phyloP scores from a whole-genome alignment of 345 rosid species.

The Hevea brasiliensis region DNA sequence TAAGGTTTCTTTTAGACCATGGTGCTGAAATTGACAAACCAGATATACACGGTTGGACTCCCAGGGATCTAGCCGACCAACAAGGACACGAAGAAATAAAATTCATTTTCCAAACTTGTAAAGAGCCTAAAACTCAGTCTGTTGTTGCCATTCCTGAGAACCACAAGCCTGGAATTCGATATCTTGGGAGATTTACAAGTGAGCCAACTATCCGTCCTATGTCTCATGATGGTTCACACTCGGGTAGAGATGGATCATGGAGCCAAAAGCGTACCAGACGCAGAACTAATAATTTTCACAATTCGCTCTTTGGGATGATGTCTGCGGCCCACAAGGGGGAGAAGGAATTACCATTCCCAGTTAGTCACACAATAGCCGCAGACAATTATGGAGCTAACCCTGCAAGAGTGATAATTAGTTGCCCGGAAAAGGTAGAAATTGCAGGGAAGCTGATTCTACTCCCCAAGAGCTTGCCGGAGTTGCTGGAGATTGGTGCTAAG shows the following conservation, averaged over 20 bases:
- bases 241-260: slow-evolving; percentile 45
- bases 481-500: no score
- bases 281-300: no score
- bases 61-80: slow-evolving; percentile 78
- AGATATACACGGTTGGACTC: slow-evolving; percentile 65
- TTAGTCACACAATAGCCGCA: slow-evolving; percentile 14
- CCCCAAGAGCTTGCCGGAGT: no score
- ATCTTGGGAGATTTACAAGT: slow-evolving; percentile 66
- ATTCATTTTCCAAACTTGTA: slow-evolving; percentile 40
- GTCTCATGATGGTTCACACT: slow-evolving; percentile 26
- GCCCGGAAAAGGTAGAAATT: no score
- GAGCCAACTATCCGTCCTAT: slow-evolving; percentile 60
- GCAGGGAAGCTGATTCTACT: no score
- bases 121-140: slow-evolving; percentile 39
- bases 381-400: no score
- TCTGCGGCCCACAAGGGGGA: slow-evolving; percentile 29
- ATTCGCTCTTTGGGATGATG: no score
- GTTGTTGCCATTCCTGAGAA: slow-evolving; percentile 44
- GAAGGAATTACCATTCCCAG: slow-evolving; percentile 36
- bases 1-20: slow-evolving; percentile 58
- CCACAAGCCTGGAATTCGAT: slow-evolving; percentile 34
- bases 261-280: slow-evolving; percentile 12
- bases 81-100: slow-evolving; percentile 83
- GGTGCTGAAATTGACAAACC: slow-evolving; percentile 68
- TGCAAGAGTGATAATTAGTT: no score